Conservation (phyloP, 108 stramenopile genomes). For the Chaetoceros tenuissimus region DNA sequence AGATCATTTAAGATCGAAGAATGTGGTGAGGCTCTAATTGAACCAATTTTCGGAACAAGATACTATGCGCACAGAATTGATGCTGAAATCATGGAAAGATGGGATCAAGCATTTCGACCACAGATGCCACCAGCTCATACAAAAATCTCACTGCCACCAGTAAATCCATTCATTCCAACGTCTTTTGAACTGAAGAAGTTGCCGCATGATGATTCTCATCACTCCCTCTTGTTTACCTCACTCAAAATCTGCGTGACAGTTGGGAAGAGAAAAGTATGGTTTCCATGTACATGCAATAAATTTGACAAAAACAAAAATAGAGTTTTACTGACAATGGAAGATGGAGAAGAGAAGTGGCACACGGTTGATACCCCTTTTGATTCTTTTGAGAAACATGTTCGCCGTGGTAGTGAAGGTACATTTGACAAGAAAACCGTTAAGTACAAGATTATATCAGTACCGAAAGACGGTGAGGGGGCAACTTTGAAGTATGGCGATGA, state of each 20-base stretch:
- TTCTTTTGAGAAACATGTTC: slow-evolving; percentile 10
- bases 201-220: slow-evolving; percentile 59
- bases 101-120: slow-evolving; percentile 29
- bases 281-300: slow-evolving; percentile 53
- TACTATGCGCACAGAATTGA: slow-evolving; percentile 41
- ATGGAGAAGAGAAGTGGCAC: slow-evolving; percentile 76
- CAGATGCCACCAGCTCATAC: slow-evolving; percentile 38
- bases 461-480: slow-evolving; percentile 46
- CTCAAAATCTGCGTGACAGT: slow-evolving; percentile 65
- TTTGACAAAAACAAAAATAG: slow-evolving; percentile 47
- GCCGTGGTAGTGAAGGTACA: slow-evolving; percentile 57
- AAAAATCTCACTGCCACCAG: slow-evolving; percentile 46
- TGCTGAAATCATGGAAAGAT: slow-evolving; percentile 24
- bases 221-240: slow-evolving; percentile 64
- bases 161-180: slow-evolving; percentile 67
- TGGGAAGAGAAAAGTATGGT: slow-evolving; percentile 70
- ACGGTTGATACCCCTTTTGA: slow-evolving; percentile 32
- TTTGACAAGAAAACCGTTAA: slow-evolving; percentile 61
- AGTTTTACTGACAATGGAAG: slow-evolving; percentile 64
- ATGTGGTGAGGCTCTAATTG: slow-evolving; percentile 21
- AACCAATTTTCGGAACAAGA: slow-evolving; percentile 54
- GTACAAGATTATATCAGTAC: slow-evolving; percentile 56
- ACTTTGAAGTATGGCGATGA: slow-evolving; percentile 63
- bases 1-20: slow-evolving; percentile 6
- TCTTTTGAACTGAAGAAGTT: slow-evolving; percentile 58